A percentile compares a stretch with the other conserved stretches of the same genome.
These are phyloP conservation scores for Mycena pura DNA, from an alignment of 768 basidiomycete species.

Conservation along the genomic window DNA sequence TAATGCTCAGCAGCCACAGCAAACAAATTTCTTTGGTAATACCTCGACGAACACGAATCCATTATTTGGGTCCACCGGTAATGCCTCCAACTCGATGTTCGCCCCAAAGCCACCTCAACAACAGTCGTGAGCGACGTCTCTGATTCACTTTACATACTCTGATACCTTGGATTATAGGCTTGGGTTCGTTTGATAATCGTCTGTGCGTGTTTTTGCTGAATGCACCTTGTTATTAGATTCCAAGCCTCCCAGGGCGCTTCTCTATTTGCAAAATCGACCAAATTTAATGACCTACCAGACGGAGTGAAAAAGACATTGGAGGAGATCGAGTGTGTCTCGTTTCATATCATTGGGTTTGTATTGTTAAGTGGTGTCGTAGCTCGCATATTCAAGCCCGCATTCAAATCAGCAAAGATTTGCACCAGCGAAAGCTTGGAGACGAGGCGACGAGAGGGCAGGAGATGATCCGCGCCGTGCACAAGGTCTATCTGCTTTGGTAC, in stretches of 20 bases:
- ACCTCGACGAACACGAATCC: conserved; percentile 28
- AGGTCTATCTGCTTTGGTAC: conserved; percentile 46
- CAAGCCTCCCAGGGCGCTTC: conserved; percentile 33
- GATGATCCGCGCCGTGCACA: conserved; percentile 68
- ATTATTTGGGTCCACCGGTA: conserved; percentile 15
- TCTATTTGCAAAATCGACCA: conserved; percentile 64
- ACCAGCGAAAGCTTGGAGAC: conserved; percentile 76
- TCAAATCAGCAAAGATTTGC: conserved; percentile 81
- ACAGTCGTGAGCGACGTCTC: conserved; percentile 21
- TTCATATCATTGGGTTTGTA: not conserved
- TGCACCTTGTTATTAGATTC: not conserved
- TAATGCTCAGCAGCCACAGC: conserved; percentile 25
- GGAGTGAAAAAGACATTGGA: conserved; percentile 69
- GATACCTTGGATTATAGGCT: not conserved
- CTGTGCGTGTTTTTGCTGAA: conserved; percentile 29
- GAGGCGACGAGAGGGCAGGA: conserved; percentile 79
- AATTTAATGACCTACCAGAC: conserved; percentile 85
- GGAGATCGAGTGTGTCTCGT: conserved; percentile 65
- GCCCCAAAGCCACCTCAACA: conserved; percentile 41
- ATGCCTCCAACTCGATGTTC: conserved; percentile 33
- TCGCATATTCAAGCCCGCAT: conserved; percentile 77
- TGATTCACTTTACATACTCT: not conserved
- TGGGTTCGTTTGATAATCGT: not conserved
- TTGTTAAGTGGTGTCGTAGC: conserved; percentile 41
- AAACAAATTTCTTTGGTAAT: conserved; percentile 24